phyloP scores from a whole-genome alignment of 2,329 filamentous ascomycete species.

The Trichophaea hybrida region DNA sequence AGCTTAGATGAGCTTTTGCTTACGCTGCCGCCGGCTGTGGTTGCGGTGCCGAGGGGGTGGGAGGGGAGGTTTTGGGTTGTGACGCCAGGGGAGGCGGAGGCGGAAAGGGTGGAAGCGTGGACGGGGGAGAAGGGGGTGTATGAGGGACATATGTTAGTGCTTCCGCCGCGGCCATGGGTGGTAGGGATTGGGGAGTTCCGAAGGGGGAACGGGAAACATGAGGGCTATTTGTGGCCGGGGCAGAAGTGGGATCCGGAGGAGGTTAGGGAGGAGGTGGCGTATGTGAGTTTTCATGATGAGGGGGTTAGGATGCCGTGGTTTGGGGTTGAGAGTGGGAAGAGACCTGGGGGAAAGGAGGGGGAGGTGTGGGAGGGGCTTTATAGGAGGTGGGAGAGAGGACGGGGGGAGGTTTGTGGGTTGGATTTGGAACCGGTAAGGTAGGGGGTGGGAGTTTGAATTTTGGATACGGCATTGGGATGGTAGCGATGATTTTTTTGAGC shows the following conservation, averaged over 20 bases:
- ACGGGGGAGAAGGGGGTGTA: conserved; percentile 14
- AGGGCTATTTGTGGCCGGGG: conserved; percentile 5
- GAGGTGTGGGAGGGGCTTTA: conserved; percentile 38
- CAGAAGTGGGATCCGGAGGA: conserved; percentile 7
- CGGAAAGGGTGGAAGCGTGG: conserved; percentile 6
- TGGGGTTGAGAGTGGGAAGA: conserved; percentile 4
- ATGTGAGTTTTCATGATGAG: conserved; percentile 19
- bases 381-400: conserved; percentile 36
- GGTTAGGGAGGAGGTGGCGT: conserved; percentile 13
- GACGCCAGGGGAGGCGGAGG: conserved; percentile 14
- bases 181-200: conserved; percentile 20
- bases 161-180: conserved; percentile 22
- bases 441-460: neutral
- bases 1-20: conserved; percentile 23
- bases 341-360: conserved; percentile 12
- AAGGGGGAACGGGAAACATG: conserved; percentile 1
- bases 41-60: conserved; percentile 5
- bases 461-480: too few relatives aligned
- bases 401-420: conserved; percentile 41
- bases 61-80: conserved; percentile 15
- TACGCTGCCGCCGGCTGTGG: conserved; percentile 6
- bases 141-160: conserved; percentile 13
- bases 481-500: too few relatives aligned
- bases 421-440: conserved; percentile 33
- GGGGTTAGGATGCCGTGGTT: conserved; percentile 18